Evolutionary conservation across 208 protist species (phyloP), one percentile per base, ranked within the genome.

Genomic region (Trypanosoma rangeli): DNA sequence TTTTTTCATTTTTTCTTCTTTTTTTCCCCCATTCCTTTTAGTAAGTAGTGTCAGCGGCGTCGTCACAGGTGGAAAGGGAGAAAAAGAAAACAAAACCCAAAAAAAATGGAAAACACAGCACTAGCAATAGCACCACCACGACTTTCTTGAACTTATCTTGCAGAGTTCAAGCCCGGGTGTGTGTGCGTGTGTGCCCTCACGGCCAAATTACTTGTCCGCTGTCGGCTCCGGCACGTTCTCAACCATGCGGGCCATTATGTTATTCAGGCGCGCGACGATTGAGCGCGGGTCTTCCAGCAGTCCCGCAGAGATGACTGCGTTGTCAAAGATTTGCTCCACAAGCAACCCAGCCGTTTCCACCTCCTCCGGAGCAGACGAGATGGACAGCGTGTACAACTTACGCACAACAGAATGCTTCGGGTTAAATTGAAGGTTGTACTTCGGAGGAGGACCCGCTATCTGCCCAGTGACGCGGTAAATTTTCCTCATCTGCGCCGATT

Each of bases 341-440:
- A 98, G 54, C 7, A 96, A 75, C 10, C 90, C 89, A 12, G 87
- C 91, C 35, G 91, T 92, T 76, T 96, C 86, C 29, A 95, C 85
- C 4, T 90, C 83, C 49, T 91, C 87, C 54, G 82, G 80, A 50
- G 81, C 49, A 24, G 86, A 69, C 13, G 82, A 91, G 74, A 89
- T 86, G 33, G 89, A 92, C 9, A 97, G 81, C 9, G 84, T 92
- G 80, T 96, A 97, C 18, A 98, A 71, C 78, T 97, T 98, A 7
- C 89, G 83, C 53, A 98, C 94, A 49, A 98, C 78, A 10, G 85
- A 79, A 79, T 98, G 93, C 66, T 92, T 82, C 0, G 94, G 82
- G 88, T 97, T 97, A 73, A 98, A 83, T 66, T 98, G 92, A 12
- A 98, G 61, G 76, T 97, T 94, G 82, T 96, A 95, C 87, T 96